phyloP scores from a whole-genome alignment of 2,329 filamentous ascomycete species.

The Plenodomus lindquistii region DNA sequence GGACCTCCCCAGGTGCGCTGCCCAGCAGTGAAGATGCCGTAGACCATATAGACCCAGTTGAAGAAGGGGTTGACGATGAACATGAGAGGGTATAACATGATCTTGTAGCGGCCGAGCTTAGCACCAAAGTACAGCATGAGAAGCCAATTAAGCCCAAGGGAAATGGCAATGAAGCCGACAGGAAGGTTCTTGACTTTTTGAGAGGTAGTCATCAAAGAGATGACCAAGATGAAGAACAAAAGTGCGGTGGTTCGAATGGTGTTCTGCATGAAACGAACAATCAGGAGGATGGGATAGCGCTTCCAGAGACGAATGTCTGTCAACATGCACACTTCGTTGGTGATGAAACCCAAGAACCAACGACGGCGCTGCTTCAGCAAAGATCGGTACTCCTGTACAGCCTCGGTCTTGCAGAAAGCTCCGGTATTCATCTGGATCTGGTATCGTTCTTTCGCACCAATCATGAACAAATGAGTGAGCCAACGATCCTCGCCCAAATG shows the following conservation, averaged over 20 bases:
- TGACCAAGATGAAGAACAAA: constrained; percentile 89
- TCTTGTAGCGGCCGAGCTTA: constrained; percentile 86
- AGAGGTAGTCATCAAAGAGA: constrained; percentile 83
- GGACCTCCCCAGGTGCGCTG: constrained; percentile 96
- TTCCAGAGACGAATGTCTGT: constrained; percentile 92
- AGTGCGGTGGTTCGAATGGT: constrained; percentile 93
- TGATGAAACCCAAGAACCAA: constrained; percentile 97
- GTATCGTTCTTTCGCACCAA: constrained; percentile 87
- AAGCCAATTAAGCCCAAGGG: constrained; percentile 88
- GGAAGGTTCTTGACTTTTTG: constrained; percentile 79
- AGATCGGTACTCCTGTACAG: constrained; percentile 83
- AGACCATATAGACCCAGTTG: constrained; percentile 98
- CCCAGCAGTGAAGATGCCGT: constrained; percentile 91
- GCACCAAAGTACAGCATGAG: constrained; percentile 96
- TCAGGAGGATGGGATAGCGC: constrained; percentile 81
- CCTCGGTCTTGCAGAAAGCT: constrained; percentile 97
- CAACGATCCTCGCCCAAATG: constrained; percentile 95
- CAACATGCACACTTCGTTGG: constrained; percentile 97
- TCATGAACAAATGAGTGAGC: constrained; percentile 99
- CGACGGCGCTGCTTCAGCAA: constrained; percentile 91
- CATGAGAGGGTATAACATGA: constrained; percentile 94
- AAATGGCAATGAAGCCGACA: constrained; percentile 90
- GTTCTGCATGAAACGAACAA: constrained; percentile 93
- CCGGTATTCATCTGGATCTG: constrained; percentile 98
- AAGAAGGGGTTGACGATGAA: constrained; percentile 94